Evolutionary conservation across 2,329 filamentous ascomycete species (phyloP).

Genomic region (Aspergillus oerlinghausenensis): DNA sequence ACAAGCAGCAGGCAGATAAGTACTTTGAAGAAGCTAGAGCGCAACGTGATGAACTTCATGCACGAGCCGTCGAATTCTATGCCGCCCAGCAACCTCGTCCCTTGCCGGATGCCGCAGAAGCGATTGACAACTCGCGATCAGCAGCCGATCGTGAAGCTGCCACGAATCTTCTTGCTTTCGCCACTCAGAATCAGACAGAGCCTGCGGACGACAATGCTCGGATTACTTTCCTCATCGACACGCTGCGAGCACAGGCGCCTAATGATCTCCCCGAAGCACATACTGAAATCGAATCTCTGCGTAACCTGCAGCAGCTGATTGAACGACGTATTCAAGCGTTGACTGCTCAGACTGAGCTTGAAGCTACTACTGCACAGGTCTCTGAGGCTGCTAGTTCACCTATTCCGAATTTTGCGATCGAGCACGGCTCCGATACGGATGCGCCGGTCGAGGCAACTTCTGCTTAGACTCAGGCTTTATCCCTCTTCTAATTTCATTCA

Average conservation of each 20-base stretch:
- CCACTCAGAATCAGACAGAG: slow-evolving; percentile 13
- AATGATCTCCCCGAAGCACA: slow-evolving; percentile 20
- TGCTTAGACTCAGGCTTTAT: background rate
- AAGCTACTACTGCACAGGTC: background rate
- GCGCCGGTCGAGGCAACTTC: background rate
- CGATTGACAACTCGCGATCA: slow-evolving; percentile 23
- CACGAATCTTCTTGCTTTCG: slow-evolving; percentile 29
- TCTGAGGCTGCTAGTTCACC: background rate
- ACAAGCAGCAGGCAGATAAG: slow-evolving; percentile 15
- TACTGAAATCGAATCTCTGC: slow-evolving; percentile 28
- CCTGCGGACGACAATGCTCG: slow-evolving; percentile 13
- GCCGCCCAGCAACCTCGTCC: slow-evolving; percentile 18
- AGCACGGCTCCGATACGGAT: background rate
- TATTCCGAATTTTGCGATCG: background rate
- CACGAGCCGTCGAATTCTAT: slow-evolving; percentile 24
- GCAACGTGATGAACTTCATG: slow-evolving; percentile 21
- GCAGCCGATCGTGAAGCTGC: slow-evolving; percentile 29
- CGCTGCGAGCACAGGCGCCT: slow-evolving; percentile 25
- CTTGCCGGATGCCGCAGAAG: slow-evolving; percentile 12
- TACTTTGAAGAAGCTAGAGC: slow-evolving; percentile 23
- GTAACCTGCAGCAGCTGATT: slow-evolving; percentile 27
- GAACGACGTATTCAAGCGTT: slow-evolving; percentile 26
- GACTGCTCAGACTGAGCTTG: slow-evolving; percentile 4
- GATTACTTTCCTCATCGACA: slow-evolving; percentile 27
- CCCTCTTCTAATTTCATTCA: background rate